Evolutionary conservation across 495 filamentous ascomycete species (phyloP).

Genomic region (Neohortaea acidophila): DNA sequence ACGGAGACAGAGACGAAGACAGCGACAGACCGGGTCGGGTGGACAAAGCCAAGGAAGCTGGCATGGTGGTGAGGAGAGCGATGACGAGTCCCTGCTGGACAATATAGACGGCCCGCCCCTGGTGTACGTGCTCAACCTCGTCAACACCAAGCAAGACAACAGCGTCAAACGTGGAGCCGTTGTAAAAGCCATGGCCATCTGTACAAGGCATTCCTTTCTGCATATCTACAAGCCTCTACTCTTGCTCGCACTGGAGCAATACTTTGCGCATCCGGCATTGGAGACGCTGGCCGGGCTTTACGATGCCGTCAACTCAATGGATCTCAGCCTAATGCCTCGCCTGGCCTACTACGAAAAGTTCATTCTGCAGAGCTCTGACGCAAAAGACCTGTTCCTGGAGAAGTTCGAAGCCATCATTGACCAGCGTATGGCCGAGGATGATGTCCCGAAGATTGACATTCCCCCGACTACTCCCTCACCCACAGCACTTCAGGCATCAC

Average conservation of each 20-base stretch:
- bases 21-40: conserved; percentile 32
- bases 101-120: conserved; percentile 70
- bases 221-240: conserved; percentile 98
- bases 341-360: conserved; percentile 69
- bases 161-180: conserved; percentile 80
- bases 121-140: conserved; percentile 92
- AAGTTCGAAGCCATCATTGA: conserved; percentile 94
- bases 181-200: conserved; percentile 99
- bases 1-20: conserved; percentile 40
- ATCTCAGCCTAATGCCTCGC: conserved; percentile 82
- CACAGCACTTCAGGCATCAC: conserved; percentile 14
- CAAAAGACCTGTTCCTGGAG: conserved; percentile 91
- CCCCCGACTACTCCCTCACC: background rate
- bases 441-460: background rate
- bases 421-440: conserved; percentile 39
- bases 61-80: conserved; percentile 40
- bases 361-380: conserved; percentile 78
- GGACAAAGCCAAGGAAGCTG: conserved; percentile 37
- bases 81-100: conserved; percentile 41
- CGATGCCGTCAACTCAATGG: conserved; percentile 88
- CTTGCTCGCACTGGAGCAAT: conserved; percentile 88
- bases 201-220: conserved; percentile 92
- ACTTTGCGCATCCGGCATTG: conserved; percentile 81
- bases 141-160: conserved; percentile 94
- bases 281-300: conserved; percentile 85